Evolutionary conservation across 176 grass and related monocot genomes (phyloP), one percentile per base, ranked within the genome.

Genomic region (Tillandsia leiboldiana): DNA sequence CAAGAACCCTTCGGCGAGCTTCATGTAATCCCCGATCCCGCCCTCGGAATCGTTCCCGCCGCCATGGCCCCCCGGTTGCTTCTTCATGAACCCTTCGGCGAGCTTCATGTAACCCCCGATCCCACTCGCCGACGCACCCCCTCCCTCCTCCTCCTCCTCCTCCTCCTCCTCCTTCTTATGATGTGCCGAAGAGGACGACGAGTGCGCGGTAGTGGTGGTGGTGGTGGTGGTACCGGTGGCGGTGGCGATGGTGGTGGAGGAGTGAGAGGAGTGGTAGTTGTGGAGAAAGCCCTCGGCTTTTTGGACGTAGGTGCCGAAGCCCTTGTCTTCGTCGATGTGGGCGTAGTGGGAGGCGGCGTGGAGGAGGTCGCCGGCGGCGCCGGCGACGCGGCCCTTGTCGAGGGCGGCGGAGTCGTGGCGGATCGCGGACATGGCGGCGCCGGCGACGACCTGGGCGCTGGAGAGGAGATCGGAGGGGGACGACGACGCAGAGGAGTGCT

Each of bases 261-360:
- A 70, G 65, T 72, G 72, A 15, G 78, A 77, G 20, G 87, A 73
- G 23, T 84, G 68, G 53, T 75, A 85, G 12, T 87, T 69, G 69
- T 87, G 89, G 86, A 97, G 89, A 53, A 83, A 97, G 11, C 51
- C 82, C 94, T 97, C 94, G 24, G 94, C 89, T 68, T 97, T 90
- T 14, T 78, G 68, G 47, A 93, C 71, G 79, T 97, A 97, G 23
- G 66, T 78, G 50, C 89, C 86, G 1, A 79, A 68, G 59, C 75
- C 79, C 82, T 90, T 87, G 11, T 91, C 89, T 15, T 93, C 89
- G 24, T 99, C 89, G 50, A 99, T 77, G 68, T 93, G 87, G 1
- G 79, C 84, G 65, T 93, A 99, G 68, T 84, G 79, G 59, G 94
- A 90, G 13, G 89, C 86, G 47, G 89, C 82, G 71, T 87, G 74